phyloP scores from a whole-genome alignment of 345 rosid species.

The Eucalyptus sp. region DNA sequence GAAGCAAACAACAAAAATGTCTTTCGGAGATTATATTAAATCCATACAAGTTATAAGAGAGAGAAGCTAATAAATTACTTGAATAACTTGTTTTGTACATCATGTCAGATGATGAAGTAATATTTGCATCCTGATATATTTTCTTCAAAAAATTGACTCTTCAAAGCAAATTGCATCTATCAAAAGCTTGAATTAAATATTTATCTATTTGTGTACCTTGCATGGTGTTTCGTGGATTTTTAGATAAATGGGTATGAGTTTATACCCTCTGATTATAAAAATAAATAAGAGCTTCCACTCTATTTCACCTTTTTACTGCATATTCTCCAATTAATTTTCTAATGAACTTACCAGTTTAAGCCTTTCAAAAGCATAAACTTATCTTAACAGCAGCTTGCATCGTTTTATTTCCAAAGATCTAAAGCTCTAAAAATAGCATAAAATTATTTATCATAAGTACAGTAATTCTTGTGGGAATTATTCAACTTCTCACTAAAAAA shows the following conservation, averaged over 20 bases:
- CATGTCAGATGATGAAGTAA: no score
- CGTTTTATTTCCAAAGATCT: background rate
- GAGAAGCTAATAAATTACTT: no score
- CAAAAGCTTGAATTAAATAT: background rate
- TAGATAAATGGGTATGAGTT: background rate
- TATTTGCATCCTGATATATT: no score
- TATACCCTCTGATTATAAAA: background rate
- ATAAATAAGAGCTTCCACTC: background rate
- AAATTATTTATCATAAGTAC: no score
- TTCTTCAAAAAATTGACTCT: background rate
- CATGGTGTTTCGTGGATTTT: background rate
- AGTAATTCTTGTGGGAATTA: background rate
- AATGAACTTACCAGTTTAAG: background rate
- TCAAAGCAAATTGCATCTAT: background rate
- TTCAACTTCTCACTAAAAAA: no score
- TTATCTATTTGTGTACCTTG: accelerated
- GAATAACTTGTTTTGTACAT: no score
- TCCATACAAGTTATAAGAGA: no score
- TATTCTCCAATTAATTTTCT: background rate
- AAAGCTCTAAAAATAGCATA: no score
- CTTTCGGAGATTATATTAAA: no score
- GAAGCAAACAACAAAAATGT: no score
- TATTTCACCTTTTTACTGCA: background rate
- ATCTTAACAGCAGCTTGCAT: background rate
- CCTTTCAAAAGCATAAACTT: background rate